Evolutionary conservation across 257 asterid species (phyloP).

Genomic region (Galeopsis tetrahit): DNA sequence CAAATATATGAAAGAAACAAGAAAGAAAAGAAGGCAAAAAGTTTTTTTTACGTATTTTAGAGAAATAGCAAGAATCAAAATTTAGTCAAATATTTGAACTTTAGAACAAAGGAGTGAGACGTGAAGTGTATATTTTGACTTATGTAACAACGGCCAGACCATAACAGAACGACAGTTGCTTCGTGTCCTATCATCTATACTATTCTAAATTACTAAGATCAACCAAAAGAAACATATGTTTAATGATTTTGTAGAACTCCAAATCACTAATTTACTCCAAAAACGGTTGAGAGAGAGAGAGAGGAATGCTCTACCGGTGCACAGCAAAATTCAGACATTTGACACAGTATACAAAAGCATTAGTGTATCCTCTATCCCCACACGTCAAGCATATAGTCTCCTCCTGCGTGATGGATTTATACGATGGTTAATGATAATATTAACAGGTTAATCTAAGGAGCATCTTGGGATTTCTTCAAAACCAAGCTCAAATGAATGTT

Average conservation of each 20-base stretch:
- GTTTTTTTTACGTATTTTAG: not conserved
- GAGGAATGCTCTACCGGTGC: slow-evolving; percentile 58
- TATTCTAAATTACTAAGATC: not conserved
- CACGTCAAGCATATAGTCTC: slow-evolving; percentile 60
- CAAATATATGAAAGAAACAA: not conserved
- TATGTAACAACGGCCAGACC: not conserved
- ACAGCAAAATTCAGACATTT: slow-evolving; percentile 56
- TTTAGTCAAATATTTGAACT: not conserved
- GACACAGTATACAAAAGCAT: slow-evolving; percentile 64
- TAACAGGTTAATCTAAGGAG: not conserved
- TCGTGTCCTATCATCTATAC: not conserved
- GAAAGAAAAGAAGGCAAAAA: not conserved
- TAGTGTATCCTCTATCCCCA: slow-evolving; percentile 59
- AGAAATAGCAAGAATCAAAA: not conserved
- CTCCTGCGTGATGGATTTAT: slow-evolving; percentile 47
- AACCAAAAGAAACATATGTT: not conserved
- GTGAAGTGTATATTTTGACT: not conserved
- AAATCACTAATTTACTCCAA: slow-evolving; percentile 7
- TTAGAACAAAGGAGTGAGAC: not conserved
- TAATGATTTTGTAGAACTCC: not conserved
- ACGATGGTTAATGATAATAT: slow-evolving; percentile 10
- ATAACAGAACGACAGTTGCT: slow-evolving; percentile 8
- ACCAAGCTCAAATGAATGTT: slow-evolving; percentile 17
- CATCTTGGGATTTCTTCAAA: slow-evolving; percentile 11
- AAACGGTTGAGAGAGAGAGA: not conserved